Conservation (phyloP, 179 eudicot species). For the Actinidia chinensis region DNA sequence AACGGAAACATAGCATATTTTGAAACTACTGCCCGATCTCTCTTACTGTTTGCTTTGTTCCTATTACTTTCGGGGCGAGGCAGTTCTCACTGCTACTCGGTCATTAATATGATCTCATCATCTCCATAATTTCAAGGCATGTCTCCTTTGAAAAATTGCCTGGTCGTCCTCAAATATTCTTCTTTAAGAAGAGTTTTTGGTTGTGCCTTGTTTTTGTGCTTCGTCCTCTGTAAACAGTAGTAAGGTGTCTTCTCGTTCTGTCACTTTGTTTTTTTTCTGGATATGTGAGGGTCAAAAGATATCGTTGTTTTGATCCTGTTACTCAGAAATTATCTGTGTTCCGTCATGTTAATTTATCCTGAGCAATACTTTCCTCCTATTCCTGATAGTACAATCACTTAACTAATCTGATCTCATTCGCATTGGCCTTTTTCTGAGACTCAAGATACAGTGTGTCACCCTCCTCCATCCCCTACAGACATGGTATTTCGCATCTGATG, state of each 20-base stretch:
- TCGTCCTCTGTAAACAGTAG: not conserved
- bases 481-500: too few relatives aligned
- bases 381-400: not conserved
- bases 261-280: not conserved
- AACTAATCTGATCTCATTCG: not conserved
- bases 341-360: not conserved
- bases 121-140: not conserved
- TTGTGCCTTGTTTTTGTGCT: conserved; percentile 6
- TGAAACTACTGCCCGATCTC: too few relatives aligned
- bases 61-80: too few relatives aligned
- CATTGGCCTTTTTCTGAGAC: not conserved
- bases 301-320: conserved; percentile 2
- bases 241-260: not conserved
- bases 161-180: not conserved
- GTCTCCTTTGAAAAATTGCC: not conserved
- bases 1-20: too few relatives aligned
- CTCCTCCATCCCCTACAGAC: not conserved
- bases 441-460: too few relatives aligned
- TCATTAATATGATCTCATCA: not conserved
- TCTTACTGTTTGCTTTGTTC: too few relatives aligned
- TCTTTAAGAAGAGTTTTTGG: too few relatives aligned
- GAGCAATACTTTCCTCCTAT: not conserved
- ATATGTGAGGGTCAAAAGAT: not conserved
- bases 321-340: not conserved
- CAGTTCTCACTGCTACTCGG: too few relatives aligned